Conservation (phyloP, 2,329 filamentous ascomycete species). For the Fusarium sambucinum region DNA sequence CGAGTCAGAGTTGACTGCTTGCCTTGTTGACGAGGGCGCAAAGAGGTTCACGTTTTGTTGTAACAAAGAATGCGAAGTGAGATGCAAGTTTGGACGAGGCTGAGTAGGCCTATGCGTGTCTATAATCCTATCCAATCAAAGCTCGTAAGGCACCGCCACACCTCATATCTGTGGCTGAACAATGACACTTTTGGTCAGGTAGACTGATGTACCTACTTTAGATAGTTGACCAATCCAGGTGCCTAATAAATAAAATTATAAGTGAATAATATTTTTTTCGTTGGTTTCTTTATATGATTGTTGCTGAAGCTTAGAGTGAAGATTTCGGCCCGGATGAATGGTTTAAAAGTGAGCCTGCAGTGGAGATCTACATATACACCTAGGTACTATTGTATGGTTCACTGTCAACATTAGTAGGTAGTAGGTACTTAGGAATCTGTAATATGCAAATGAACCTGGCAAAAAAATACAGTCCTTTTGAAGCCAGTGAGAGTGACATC, state of each 20-base stretch:
- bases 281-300: not conserved
- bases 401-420: not conserved
- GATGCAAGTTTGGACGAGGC: conserved; percentile 45
- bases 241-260: not conserved
- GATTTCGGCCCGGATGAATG: not conserved
- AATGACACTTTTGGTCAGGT: not conserved
- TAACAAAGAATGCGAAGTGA: conserved; percentile 30
- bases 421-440: not conserved
- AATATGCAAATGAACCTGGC: not conserved
- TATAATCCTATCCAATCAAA: conserved; percentile 37
- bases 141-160: not conserved
- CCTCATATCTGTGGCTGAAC: conserved; percentile 18
- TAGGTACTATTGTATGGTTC: not conserved
- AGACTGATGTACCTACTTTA: not conserved
- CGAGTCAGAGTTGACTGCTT: conserved; percentile 38
- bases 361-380: not conserved
- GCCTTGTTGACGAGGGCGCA: conserved; percentile 41
- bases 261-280: not conserved
- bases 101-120: conserved; percentile 32
- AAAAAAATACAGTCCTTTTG: not conserved
- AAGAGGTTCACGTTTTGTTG: conserved; percentile 11
- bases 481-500: not conserved
- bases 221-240: not conserved
- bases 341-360: not conserved
- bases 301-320: not conserved